These are phyloP conservation scores for Colletotrichum kahawae DNA, from an alignment of 2,329 filamentous ascomycete species.

Conservation along the genomic window DNA sequence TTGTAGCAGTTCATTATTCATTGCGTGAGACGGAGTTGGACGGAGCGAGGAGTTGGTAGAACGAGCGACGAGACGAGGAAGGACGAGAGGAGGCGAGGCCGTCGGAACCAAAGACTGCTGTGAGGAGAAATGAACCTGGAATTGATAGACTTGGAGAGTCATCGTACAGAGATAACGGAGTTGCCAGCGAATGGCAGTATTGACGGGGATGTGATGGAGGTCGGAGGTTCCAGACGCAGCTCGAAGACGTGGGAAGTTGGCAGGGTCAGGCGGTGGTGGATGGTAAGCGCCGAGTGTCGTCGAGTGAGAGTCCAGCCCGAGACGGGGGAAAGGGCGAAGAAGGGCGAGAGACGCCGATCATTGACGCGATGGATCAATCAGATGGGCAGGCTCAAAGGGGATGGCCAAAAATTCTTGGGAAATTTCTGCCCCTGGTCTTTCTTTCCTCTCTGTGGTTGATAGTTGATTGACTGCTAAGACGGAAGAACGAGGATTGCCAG, in stretches of 20 bases:
- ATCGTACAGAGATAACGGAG: not conserved
- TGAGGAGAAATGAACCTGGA: not conserved
- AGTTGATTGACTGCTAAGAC: not conserved
- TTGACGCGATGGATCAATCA: not conserved
- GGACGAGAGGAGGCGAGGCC: not conserved
- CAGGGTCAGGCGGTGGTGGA: not conserved
- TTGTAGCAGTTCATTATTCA: not conserved
- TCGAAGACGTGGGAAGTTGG: conserved; percentile 1
- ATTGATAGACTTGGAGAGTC: not conserved
- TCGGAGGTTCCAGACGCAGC: conserved; percentile 11
- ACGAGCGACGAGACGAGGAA: not conserved
- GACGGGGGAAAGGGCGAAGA: not conserved
- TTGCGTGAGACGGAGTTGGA: conserved; percentile 9
- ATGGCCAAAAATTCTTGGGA: not conserved
- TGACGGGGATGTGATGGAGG: not conserved
- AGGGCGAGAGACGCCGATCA: not conserved
- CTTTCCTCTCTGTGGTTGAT: not conserved
- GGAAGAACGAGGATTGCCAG: not conserved
- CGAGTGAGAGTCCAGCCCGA: not conserved
- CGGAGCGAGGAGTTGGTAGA: not conserved
- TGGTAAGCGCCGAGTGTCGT: not conserved
- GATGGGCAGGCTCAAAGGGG: not conserved
- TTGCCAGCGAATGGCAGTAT: not conserved
- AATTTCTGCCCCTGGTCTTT: not conserved
- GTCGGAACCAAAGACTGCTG: not conserved